Conservation (phyloP, 1,139 yeast genomes). For the Yamadazyma songkhlaensis region DNA sequence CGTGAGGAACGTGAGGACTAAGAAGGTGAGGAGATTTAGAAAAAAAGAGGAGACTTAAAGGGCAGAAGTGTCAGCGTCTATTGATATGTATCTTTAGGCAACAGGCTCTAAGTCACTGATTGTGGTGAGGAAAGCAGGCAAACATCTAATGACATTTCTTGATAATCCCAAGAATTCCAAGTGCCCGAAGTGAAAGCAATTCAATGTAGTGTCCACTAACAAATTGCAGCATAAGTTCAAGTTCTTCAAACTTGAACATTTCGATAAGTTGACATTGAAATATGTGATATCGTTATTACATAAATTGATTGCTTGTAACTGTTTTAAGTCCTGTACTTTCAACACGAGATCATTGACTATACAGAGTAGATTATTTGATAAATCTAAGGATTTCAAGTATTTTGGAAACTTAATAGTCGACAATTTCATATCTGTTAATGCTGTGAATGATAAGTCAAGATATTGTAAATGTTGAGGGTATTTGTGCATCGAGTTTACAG, state of each 20-base stretch:
- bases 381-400: conserved; percentile 17
- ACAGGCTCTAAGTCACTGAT: too few relatives aligned
- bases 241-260: conserved; percentile 9
- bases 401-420: conserved; percentile 16
- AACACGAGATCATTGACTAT: conserved; percentile 11
- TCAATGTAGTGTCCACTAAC: conserved; percentile 8
- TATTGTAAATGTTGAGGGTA: conserved; percentile 3
- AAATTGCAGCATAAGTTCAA: conserved; percentile 25
- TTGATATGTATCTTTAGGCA: too few relatives aligned
- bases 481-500: neutral
- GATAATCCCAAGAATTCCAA: conserved; percentile 1
- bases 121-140: neutral
- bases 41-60: too few relatives aligned
- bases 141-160: conserved; percentile 1
- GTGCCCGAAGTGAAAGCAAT: neutral
- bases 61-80: too few relatives aligned
- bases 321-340: conserved; percentile 11
- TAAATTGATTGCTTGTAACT: conserved; percentile 17
- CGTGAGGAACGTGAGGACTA: too few relatives aligned
- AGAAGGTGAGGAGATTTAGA: too few relatives aligned
- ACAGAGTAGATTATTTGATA: conserved; percentile 23
- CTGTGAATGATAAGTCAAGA: conserved; percentile 24
- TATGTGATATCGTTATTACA: conserved; percentile 16
- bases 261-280: conserved; percentile 4
- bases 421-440: conserved; percentile 12